Conservation (phyloP, 331 rosid species). For the Phaseolus coccineus region DNA sequence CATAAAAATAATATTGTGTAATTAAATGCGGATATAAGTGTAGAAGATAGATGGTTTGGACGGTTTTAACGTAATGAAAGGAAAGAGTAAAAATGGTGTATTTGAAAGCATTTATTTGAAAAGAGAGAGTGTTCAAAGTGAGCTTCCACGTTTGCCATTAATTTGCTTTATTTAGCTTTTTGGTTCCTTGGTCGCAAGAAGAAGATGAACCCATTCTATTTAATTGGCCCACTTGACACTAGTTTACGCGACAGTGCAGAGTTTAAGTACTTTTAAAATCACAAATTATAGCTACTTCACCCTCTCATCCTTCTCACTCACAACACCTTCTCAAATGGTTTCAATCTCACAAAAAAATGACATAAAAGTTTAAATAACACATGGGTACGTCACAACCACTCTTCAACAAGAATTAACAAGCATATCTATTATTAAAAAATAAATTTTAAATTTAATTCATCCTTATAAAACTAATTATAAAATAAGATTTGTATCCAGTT, state of each 20-base stretch:
- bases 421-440: too few species aligned
- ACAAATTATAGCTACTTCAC: constrained; percentile 5
- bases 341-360: neutral
- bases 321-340: neutral
- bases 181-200: constrained; percentile 17
- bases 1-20: neutral
- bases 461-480: too few species aligned
- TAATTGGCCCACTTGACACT: constrained; percentile 27
- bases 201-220: neutral
- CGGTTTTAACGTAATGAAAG: neutral
- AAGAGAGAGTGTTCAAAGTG: neutral
- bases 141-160: neutral
- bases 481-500: too few species aligned
- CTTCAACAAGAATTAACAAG: too few species aligned
- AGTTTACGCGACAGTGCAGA: constrained; percentile 21
- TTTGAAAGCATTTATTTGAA: neutral
- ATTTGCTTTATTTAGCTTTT: neutral
- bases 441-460: too few species aligned
- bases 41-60: neutral
- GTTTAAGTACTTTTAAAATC: neutral
- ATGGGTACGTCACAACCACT: neutral
- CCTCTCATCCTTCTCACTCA: constrained; percentile 31
- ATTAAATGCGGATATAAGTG: neutral
- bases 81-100: neutral
- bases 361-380: constrained; percentile 3